Base-by-base conservation (phyloP, 345 rosid species). In the Eucalyptus melliodora region DNA sequence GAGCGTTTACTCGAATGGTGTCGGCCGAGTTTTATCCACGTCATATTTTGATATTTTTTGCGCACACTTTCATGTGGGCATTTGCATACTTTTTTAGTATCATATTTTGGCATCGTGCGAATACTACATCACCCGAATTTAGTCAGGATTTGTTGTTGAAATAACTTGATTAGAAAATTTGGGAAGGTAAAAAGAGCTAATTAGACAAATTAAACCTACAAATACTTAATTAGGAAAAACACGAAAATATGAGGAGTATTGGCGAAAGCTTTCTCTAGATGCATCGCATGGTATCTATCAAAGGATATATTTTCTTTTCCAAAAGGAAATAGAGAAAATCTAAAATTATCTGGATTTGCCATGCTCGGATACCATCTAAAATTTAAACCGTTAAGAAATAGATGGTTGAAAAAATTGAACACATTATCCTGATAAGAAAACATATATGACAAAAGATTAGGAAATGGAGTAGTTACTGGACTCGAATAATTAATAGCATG, bases 1-100 rank as follows among this genome's bases (percentile, higher is more conserved):
- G 42, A 67, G 5, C 2, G 1, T 16, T 8, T 19, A 16, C 1
- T 8, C 10, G 12, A 67, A 0, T 5, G 12, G 11, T 2, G 19
- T n/a, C 1, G 3, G 3, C 23, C 3, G 9, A 67, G 9, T 67
- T n/a, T n/a, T 67, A 16, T 31, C 11, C 42, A 67, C 2, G 0
- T 67, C 81, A 5, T 31, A 16, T 3, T 31, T 16, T 21, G 81
- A 31, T 16, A 31, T 69, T 31, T 31, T 31, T 0, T 16, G 1
- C 12, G 1, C 12, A 17, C 11, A 16, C 13, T 69, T 69, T 16
- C 24, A 8, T 1, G 1, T 4, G 42, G 42, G n/a, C 30, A 27
- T 60, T 5, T 27, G n/a, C n/a, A 60, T 60, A 12, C n/a, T 60
- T 13, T 60, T 9, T 27, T 12, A 8, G 81, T 69, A 1, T 69